A percentile compares a stretch with the other conserved stretches of the same genome.
Conservation (phyloP, 1,284 basidiomycete species). For the Malassezia pachydermatis region DNA sequence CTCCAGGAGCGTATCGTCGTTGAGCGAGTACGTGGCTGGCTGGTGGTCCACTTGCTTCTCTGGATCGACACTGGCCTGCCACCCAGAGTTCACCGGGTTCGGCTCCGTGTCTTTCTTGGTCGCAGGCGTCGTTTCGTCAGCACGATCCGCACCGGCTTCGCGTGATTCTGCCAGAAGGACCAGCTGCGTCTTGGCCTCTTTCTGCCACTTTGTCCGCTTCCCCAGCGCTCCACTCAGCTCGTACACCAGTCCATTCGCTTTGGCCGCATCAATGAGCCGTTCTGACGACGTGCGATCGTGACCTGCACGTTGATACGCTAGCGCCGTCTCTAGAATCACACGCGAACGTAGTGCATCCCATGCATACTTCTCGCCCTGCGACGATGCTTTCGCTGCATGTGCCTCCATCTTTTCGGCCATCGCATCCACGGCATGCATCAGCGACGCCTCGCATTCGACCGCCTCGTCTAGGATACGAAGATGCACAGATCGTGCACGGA, state of each 20-base stretch:
- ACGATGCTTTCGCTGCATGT: constrained; percentile 46
- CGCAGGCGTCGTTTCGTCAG: constrained; percentile 22
- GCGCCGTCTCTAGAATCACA: constrained; percentile 67
- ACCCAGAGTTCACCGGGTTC: constrained; percentile 10
- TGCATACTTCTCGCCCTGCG: background rate
- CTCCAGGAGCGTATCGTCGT: constrained; percentile 94
- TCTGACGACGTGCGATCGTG: constrained; percentile 71
- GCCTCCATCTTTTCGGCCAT: constrained; percentile 50
- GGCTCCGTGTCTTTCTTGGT: constrained; percentile 21
- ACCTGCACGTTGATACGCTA: constrained; percentile 63
- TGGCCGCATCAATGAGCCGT: constrained; percentile 68
- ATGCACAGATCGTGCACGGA: constrained; percentile 66
- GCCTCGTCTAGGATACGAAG: constrained; percentile 77
- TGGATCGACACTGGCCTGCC: constrained; percentile 26
- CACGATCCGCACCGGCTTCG: constrained; percentile 26
- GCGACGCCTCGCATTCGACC: constrained; percentile 55
- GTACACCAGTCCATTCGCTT: constrained; percentile 69
- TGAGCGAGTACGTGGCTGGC: constrained; percentile 71
- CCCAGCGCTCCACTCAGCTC: constrained; percentile 87
- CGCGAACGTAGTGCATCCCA: constrained; percentile 60
- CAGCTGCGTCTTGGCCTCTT: constrained; percentile 73
- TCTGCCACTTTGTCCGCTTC: constrained; percentile 87
- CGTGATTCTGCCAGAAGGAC: constrained; percentile 79
- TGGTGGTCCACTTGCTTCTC: constrained; percentile 37
- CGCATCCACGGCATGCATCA: constrained; percentile 54